Percentiles rank a stretch among this genome's conserved stretches.
Evolutionary conservation across 225 moss, liverwort and hornwort genomes (phyloP).

Genomic region (Takakia lepidozioides): DNA sequence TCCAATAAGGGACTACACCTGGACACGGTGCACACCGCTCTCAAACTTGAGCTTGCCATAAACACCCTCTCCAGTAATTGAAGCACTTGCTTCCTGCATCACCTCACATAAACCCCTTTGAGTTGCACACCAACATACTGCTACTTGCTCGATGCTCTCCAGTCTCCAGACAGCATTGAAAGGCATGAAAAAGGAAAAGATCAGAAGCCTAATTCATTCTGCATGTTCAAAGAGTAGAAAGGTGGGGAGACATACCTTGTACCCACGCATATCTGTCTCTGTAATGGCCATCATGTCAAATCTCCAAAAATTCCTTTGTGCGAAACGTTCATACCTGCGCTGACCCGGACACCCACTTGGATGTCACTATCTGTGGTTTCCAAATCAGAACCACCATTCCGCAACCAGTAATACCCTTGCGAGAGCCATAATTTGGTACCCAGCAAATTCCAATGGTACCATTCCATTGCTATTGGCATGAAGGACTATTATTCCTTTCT

Average conservation of each 20-base stretch:
- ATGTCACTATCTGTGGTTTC: no score
- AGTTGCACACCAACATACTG: no score
- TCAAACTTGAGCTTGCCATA: conserved; percentile 95
- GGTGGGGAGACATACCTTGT: conserved; percentile 42
- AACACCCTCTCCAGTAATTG: conserved; percentile 77
- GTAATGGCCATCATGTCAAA: conserved; percentile 87
- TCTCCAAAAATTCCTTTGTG: conserved; percentile 69
- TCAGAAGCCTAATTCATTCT: not conserved
- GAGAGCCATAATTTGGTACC: no score
- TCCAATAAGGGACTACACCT: conserved; percentile 63
- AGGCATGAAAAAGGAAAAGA: not conserved
- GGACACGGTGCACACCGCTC: conserved; percentile 96
- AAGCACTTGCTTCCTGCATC: conserved; percentile 95
- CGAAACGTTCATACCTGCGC: conserved; percentile 88
- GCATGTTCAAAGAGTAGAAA: not conserved
- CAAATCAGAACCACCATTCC: no score
- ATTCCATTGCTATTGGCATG: no score
- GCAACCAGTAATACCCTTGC: no score
- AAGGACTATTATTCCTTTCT: no score
- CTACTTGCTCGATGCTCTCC: no score
- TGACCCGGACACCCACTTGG: no score
- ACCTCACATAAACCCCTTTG: no score
- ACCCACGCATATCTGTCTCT: conserved; percentile 80
- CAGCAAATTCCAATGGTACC: no score
- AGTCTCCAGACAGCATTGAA: not conserved